Conservation (phyloP, 2,329 filamentous ascomycete species). For the Dichotomopilus funicola region DNA sequence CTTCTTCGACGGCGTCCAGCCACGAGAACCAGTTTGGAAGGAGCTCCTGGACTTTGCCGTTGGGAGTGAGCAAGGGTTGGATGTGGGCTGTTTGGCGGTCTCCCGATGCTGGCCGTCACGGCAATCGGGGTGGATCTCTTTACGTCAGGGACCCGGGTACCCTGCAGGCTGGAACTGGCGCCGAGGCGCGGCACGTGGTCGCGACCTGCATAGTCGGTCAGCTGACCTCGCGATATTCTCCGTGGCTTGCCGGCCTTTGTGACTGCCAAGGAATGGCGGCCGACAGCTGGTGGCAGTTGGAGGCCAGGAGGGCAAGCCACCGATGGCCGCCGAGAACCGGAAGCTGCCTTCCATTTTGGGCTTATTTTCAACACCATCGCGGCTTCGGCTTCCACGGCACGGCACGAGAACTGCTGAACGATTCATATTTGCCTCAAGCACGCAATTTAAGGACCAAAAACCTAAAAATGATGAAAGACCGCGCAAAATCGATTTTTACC, state of each 20-base stretch:
- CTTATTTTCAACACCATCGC: not conserved
- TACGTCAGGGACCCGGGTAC: slow-evolving; percentile 14
- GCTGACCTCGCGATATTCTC: not conserved
- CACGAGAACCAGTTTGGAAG: slow-evolving; percentile 1
- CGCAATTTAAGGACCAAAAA: not conserved
- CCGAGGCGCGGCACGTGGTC: slow-evolving; percentile 9
- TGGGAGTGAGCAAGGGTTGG: not conserved
- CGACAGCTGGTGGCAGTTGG: too few relatives aligned
- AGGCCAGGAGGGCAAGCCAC: not conserved
- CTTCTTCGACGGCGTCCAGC: not conserved
- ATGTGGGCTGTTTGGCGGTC: not conserved
- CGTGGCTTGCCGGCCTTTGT: too few relatives aligned
- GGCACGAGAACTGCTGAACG: not conserved
- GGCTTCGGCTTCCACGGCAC: not conserved
- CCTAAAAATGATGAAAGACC: not conserved
- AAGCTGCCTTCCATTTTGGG: not conserved
- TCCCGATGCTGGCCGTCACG: slow-evolving; percentile 16
- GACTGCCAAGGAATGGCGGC: too few relatives aligned
- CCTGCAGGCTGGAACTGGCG: slow-evolving; percentile 11
- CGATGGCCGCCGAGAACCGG: slow-evolving; percentile 12
- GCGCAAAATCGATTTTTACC: not conserved
- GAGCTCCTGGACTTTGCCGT: not conserved
- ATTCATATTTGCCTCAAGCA: not conserved
- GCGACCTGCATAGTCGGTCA: slow-evolving; percentile 10
- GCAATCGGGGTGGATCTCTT: slow-evolving; percentile 11